phyloP scores from a whole-genome alignment of 495 filamentous ascomycete species.

The Penicillium odoratum region DNA sequence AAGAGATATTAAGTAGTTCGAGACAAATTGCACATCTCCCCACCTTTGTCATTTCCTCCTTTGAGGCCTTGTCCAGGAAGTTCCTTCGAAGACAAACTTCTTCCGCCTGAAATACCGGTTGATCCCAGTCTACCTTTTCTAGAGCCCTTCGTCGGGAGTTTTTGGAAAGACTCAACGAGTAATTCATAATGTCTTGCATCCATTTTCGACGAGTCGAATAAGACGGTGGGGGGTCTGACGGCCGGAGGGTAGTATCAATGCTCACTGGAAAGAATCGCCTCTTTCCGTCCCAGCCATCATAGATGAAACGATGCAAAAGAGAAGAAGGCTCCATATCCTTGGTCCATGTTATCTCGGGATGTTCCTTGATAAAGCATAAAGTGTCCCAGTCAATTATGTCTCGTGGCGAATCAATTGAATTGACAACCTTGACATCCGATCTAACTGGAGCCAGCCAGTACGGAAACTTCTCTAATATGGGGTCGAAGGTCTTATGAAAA shows the following conservation, averaged over 20 bases:
- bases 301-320: conserved; percentile 64
- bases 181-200: conserved; percentile 65
- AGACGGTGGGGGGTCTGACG: conserved; percentile 55
- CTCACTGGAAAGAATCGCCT: conserved; percentile 48
- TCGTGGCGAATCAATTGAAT: conserved; percentile 2
- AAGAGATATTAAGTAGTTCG: conserved; percentile 69
- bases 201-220: conserved; percentile 48
- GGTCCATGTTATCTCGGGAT: conserved; percentile 55
- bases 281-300: conserved; percentile 72
- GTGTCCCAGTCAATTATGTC: conserved; percentile 67
- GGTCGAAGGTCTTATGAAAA: conserved; percentile 82
- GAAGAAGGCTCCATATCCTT: conserved; percentile 53
- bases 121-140: conserved; percentile 52
- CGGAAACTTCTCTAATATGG: conserved; percentile 61
- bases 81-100: conserved; percentile 75
- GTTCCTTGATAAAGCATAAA: conserved; percentile 51
- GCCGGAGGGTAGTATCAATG: conserved; percentile 39
- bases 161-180: conserved; percentile 58
- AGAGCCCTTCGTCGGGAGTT: conserved; percentile 48
- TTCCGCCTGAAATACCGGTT: conserved; percentile 78
- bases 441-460: conserved; percentile 77
- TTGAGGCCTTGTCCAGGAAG: conserved; percentile 64
- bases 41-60: conserved; percentile 48
- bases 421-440: neutral
- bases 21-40: conserved; percentile 52